Evolutionary conservation across 2,329 filamentous ascomycete genomes (phyloP), one percentile per base, ranked within the genome.

Genomic region (Cryphonectria carpinicola): DNA sequence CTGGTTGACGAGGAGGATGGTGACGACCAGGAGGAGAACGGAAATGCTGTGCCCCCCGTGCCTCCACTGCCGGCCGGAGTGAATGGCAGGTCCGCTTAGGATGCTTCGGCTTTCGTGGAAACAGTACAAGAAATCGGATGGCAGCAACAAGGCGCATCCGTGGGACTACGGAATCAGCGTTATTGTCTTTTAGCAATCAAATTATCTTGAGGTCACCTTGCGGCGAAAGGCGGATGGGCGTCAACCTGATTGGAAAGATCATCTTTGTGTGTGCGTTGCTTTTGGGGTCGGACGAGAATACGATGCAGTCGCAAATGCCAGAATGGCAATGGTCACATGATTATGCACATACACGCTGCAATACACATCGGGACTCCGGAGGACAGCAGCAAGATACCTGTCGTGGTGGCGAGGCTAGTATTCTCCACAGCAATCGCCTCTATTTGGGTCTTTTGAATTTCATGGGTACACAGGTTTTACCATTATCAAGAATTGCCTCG

Each of bases 1-100:
- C 79, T 86, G 74, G 86, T 83, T 58, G 89, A 90, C 61, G 88
- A 89, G 19, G 87, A 88, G 1, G 88, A 90, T 3, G 82, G 81
- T 0, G 79, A 80, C 2, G 79, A 79, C 2, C 75, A 81, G 5
- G 78, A 77, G 10, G 78, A 77, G 11, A 74, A 72, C 2, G 70
- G 58, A 63, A 70, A 4, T 13, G 76, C 73, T 11, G 77, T 80
- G 68, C 82, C 83, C 25, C 77, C 82, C 60, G 77, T 84, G 63
- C 86, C 86, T n/a, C 77, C 80, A 60, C 73, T 87, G 66, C 84
- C 85, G 41, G 70, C 75, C 6, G 74, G 75, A 19, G 62, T 78
- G 8, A 81, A 81, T 70, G 79, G 78, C 49, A 68, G 66, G 25
- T 68, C 66, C n/a, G 63, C 70, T 32, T 74, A 66, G 67, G 52